Evolutionary conservation across 192 early-diverging fungal genomes (phyloP).

Genomic region (Dispira simplex): DNA sequence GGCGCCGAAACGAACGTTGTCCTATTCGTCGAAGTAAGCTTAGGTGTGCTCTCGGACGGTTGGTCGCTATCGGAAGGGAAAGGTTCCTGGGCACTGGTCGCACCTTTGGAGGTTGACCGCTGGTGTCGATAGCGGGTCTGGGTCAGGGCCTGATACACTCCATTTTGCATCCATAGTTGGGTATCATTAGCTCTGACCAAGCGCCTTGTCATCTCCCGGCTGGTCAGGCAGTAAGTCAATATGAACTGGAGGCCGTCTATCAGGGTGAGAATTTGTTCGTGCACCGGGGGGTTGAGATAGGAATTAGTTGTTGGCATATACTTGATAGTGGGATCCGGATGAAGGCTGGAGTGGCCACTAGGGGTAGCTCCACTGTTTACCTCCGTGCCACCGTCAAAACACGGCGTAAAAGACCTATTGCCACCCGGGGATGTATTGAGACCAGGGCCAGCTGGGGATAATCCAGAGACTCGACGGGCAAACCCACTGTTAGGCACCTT

Average conservation of each 20-base stretch:
- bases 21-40: no score
- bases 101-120: background rate
- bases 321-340: no score
- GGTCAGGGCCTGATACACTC: background rate
- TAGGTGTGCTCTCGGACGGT: background rate
- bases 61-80: background rate
- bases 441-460: no score
- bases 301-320: no score
- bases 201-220: slow-evolving; percentile 18
- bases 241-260: slow-evolving; percentile 39
- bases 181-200: background rate
- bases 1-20: no score
- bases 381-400: no score
- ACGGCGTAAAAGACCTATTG: no score
- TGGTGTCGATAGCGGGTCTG: background rate
- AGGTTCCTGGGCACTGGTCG: background rate
- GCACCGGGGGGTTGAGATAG: background rate
- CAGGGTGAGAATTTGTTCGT: slow-evolving; percentile 21
- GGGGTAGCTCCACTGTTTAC: no score
- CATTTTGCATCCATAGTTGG: background rate
- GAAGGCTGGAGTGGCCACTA: no score
- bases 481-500: no score
- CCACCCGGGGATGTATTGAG: no score
- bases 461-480: no score
- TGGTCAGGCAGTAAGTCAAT: slow-evolving; percentile 31